Conservation (phyloP, 1,139 yeast species). For the Geotrichum restrictum region DNA sequence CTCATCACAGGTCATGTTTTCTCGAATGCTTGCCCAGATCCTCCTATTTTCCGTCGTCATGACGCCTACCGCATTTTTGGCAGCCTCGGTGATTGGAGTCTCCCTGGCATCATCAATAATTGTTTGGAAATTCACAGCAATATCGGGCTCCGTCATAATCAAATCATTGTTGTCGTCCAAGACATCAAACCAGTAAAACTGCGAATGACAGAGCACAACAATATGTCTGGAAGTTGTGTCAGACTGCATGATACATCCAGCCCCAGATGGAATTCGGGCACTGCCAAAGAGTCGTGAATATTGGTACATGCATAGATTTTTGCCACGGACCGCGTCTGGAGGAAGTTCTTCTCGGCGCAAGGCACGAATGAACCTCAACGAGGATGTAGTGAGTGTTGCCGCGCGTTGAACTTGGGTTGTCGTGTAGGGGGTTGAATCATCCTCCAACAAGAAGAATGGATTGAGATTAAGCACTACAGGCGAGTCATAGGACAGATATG, state of each 20-base stretch:
- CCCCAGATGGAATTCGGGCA: conserved; percentile 73
- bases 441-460: conserved; percentile 83
- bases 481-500: conserved; percentile 79
- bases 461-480: conserved; percentile 81
- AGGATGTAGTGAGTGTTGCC: conserved; percentile 71
- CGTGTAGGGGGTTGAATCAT: conserved; percentile 80
- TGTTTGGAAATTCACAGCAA: conserved; percentile 68
- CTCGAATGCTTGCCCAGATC: conserved; percentile 75
- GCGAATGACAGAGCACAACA: conserved; percentile 79
- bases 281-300: conserved; percentile 82
- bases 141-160: conserved; percentile 66
- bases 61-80: conserved; percentile 81
- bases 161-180: conserved; percentile 67
- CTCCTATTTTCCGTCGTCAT: conserved; percentile 84
- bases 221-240: conserved; percentile 73
- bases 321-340: conserved; percentile 64
- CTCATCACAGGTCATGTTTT: conserved; percentile 37
- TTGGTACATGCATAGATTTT: conserved; percentile 82
- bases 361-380: conserved; percentile 74
- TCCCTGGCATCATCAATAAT: conserved; percentile 67
- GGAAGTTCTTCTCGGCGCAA: conserved; percentile 69
- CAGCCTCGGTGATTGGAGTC: conserved; percentile 61
- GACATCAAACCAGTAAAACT: conserved; percentile 92
- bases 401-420: conserved; percentile 74
- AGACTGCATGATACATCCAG: conserved; percentile 82